Conservation (phyloP, 163 green algal species). For the Trebouxia gelatinosa region DNA sequence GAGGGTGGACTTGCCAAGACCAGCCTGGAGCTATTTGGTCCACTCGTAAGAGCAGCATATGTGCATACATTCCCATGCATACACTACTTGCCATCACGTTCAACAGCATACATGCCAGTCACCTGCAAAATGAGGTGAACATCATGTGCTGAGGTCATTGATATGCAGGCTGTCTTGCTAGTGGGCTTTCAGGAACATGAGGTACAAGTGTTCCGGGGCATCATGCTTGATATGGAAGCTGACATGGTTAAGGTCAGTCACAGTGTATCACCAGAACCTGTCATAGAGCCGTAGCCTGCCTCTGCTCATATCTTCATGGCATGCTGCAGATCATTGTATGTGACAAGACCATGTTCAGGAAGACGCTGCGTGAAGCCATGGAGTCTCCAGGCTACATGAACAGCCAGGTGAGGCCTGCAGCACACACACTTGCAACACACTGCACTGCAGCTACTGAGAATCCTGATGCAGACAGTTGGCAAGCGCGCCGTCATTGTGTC, state of each 20-base stretch:
- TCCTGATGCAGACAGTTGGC: constrained; percentile 50
- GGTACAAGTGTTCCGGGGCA: constrained; percentile 48
- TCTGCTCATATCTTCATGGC: not conserved
- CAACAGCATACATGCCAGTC: too few relatives aligned
- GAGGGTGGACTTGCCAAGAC: constrained; percentile 39
- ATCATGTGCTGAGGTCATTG: not conserved
- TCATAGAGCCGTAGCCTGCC: not conserved
- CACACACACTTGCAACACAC: constrained; percentile 16
- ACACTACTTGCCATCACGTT: too few relatives aligned
- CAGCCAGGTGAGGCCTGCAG: not conserved
- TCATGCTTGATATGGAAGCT: constrained; percentile 69
- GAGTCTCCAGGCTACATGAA: constrained; percentile 27
- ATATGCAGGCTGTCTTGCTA: constrained; percentile 55
- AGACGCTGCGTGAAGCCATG: not conserved
- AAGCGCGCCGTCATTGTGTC: constrained; percentile 57
- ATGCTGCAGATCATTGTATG: not conserved
- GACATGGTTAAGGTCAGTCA: constrained; percentile 71
- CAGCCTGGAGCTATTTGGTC: constrained; percentile 42
- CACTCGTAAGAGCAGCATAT: constrained; percentile 41
- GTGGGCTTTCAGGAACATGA: constrained; percentile 61
- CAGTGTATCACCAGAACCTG: too few relatives aligned
- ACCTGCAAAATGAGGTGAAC: not conserved
- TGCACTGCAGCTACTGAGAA: constrained; percentile 32
- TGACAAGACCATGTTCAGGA: not conserved
- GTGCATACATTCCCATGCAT: too few relatives aligned